phyloP scores from a whole-genome alignment of 2,329 filamentous ascomycete species.

The Metarhizium robertsii region DNA sequence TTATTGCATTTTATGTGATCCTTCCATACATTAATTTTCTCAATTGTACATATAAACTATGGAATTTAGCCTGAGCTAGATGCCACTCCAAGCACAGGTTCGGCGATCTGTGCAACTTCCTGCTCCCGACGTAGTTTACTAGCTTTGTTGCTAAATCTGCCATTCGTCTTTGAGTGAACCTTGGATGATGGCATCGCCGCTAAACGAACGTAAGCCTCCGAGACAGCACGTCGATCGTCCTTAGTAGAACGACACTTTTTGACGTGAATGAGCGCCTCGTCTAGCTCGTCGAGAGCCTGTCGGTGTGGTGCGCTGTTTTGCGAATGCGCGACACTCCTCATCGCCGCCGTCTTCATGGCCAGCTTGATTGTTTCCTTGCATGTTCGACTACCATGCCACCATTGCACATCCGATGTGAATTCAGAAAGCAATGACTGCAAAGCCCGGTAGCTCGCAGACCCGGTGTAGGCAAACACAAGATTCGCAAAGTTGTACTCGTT shows the following conservation, averaged over 20 bases:
- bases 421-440: conserved; percentile 20
- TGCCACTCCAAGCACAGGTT: background rate
- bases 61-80: conserved; percentile 1
- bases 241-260: conserved; percentile 12
- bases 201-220: conserved; percentile 13
- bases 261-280: conserved; percentile 16
- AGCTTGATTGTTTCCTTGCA: conserved; percentile 29
- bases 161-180: background rate
- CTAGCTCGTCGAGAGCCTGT: conserved; percentile 14
- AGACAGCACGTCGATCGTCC: conserved; percentile 10
- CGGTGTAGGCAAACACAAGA: conserved; percentile 25
- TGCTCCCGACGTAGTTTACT: background rate
- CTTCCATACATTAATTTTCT: background rate
- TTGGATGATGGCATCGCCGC: background rate
- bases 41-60: background rate
- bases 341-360: conserved; percentile 24
- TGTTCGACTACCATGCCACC: conserved; percentile 27
- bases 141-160: background rate
- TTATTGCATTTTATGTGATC: background rate
- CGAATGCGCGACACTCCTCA: conserved; percentile 12
- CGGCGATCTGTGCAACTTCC: background rate
- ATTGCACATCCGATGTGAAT: conserved; percentile 21
- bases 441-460: conserved; percentile 20
- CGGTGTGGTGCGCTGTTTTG: conserved; percentile 12
- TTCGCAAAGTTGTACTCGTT: conserved; percentile 28